phyloP scores from a whole-genome alignment of 345 rosid genomes.

The Eutrema heterophyllum region DNA sequence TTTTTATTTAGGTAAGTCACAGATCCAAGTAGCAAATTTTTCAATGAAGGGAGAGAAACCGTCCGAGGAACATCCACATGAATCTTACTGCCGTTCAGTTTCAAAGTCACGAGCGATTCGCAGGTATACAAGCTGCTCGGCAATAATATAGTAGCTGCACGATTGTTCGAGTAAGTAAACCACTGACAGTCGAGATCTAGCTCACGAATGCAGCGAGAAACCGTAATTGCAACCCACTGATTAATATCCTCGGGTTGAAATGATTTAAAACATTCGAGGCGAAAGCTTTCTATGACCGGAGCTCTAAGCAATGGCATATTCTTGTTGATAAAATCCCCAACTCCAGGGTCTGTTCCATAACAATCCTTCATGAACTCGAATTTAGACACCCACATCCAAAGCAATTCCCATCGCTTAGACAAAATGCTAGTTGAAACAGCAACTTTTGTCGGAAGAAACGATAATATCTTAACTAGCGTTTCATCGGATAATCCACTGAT shows the following conservation, averaged over 20 bases:
- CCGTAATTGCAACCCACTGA: background rate
- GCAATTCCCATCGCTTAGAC: no score
- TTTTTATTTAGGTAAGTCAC: background rate
- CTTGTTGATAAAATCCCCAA: background rate
- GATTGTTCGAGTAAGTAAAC: background rate
- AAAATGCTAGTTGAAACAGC: no score
- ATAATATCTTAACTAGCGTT: no score
- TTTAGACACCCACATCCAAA: background rate
- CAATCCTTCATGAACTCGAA: background rate
- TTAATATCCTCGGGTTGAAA: background rate
- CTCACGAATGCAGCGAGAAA: background rate
- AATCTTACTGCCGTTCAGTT: background rate
- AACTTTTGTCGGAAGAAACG: no score
- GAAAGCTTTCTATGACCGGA: background rate
- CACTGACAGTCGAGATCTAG: background rate
- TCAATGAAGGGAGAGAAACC: background rate
- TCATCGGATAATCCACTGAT: no score
- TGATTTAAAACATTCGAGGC: background rate
- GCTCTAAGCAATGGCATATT: background rate
- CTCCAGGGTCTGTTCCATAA: background rate
- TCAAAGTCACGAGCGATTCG: background rate
- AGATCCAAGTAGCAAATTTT: background rate
- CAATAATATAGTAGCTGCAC: background rate
- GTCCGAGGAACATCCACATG: background rate
- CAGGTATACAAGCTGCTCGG: constrained; percentile 3